These are phyloP conservation scores for Adansonia gregorii DNA, from an alignment of 441 rosid species.

Conservation along the genomic window DNA sequence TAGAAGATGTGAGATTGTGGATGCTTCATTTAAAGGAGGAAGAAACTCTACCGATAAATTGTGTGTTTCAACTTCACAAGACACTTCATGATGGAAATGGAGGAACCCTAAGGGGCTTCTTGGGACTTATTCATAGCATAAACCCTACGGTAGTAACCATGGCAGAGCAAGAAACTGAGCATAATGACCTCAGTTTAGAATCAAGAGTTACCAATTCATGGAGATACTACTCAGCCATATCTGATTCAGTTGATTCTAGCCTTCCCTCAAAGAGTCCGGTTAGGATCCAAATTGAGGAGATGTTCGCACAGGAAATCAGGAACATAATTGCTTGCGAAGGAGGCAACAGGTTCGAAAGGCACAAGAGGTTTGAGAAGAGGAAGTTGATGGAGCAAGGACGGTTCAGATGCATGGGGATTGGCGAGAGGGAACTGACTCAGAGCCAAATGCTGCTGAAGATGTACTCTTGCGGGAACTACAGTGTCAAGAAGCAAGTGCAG, in stretches of 20 bases:
- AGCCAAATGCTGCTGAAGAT: conserved; percentile 81
- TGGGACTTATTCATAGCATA: conserved; percentile 76
- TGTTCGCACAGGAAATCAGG: conserved; percentile 80
- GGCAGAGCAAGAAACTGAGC: conserved; percentile 84
- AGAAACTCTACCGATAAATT: conserved; percentile 77
- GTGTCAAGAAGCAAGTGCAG: conserved; percentile 47
- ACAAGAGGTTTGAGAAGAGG: conserved; percentile 71
- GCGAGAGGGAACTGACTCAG: conserved; percentile 79
- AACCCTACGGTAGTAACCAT: conserved; percentile 60
- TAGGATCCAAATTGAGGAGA: conserved; percentile 78
- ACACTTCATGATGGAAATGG: conserved; percentile 58
- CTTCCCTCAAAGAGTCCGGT: conserved; percentile 66
- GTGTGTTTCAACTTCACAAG: conserved; percentile 37
- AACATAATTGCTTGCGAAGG: conserved; percentile 89
- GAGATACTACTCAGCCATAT: conserved; percentile 73
- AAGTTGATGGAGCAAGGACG: conserved; percentile 78
- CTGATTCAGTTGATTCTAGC: conserved; percentile 65
- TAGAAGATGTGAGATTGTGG: conserved; percentile 96
- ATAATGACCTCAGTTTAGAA: conserved; percentile 56
- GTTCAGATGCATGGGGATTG: conserved; percentile 57
- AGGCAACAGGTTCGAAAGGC: conserved; percentile 80
- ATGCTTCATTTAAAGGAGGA: conserved; percentile 96
- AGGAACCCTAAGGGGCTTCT: conserved; percentile 67
- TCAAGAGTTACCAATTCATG: conserved; percentile 66
- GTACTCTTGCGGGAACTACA: conserved; percentile 56